Percentiles rank a stretch among this genome's conserved stretches.
phyloP scores from a whole-genome alignment of 345 rosid species.

The Lepidium aucheri region DNA sequence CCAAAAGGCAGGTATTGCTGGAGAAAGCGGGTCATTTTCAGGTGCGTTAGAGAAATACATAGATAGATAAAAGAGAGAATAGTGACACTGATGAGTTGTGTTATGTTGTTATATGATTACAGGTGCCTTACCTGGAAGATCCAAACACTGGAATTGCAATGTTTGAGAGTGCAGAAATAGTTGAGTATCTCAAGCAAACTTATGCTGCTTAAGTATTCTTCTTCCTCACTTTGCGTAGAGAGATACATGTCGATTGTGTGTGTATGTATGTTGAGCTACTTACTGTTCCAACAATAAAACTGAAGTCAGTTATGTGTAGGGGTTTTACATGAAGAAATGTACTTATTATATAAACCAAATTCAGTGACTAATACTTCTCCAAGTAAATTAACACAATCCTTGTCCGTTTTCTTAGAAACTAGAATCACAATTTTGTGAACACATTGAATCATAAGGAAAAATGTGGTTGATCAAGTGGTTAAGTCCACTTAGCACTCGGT shows the following conservation, averaged over 20 bases:
- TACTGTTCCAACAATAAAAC: background rate
- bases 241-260: background rate
- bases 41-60: slow-evolving; percentile 31
- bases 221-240: background rate
- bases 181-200: slow-evolving; percentile 72
- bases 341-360: background rate
- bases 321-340: background rate
- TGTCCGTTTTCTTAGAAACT: background rate
- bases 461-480: no score
- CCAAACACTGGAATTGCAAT: slow-evolving; percentile 85
- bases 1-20: slow-evolving; percentile 56
- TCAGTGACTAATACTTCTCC: no score
- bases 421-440: background rate
- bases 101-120: background rate
- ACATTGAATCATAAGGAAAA: no score
- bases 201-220: slow-evolving; percentile 39
- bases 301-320: background rate
- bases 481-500: no score
- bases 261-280: slow-evolving; percentile 1
- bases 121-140: slow-evolving; percentile 88
- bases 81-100: background rate
- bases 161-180: slow-evolving; percentile 93
- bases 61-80: background rate
- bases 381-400: no score
- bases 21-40: slow-evolving; percentile 68